phyloP scores from a whole-genome alignment of 257 asterid species.

The Solanum chmielewskii region DNA sequence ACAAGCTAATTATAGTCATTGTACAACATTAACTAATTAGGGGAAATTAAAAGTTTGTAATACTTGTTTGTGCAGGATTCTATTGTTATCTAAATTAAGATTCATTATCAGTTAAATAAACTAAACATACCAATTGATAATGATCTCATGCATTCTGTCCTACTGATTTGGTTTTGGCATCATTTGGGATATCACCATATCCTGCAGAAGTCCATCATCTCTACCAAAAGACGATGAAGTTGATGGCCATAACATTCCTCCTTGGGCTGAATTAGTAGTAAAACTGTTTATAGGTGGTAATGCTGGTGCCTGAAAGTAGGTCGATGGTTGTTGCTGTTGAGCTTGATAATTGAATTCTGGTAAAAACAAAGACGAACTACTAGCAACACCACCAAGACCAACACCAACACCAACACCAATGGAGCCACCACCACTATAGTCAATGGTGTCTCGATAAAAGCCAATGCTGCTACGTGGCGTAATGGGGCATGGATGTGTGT shows the following conservation, averaged over 20 bases:
- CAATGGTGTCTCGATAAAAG: conserved; percentile 21
- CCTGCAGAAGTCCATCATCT: conserved; percentile 82
- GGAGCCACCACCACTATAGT: conserved; percentile 1
- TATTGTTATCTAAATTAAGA: conserved; percentile 6
- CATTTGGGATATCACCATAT: conserved; percentile 42
- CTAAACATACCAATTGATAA: conserved; percentile 7
- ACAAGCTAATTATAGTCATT: conserved; percentile 1
- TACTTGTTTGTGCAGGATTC: conserved; percentile 14
- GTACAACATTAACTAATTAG: background rate
- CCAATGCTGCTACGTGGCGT: conserved; percentile 44
- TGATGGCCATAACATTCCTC: conserved; percentile 29
- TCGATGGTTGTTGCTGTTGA: conserved; percentile 9
- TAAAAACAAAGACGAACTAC: conserved; percentile 8
- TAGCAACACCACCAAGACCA: background rate
- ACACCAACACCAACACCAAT: background rate
- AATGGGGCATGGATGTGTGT: conserved; percentile 54
- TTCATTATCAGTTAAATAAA: background rate
- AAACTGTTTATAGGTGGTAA: conserved; percentile 3
- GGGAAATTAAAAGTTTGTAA: background rate
- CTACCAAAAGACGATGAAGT: conserved; percentile 23
- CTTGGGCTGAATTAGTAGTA: conserved; percentile 6
- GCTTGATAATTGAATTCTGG: background rate
- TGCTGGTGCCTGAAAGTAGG: conserved; percentile 25
- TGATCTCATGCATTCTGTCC: background rate
- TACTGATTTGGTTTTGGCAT: conserved; percentile 1